phyloP scores from a whole-genome alignment of 257 asterid genomes.

The Lycium barbarum region DNA sequence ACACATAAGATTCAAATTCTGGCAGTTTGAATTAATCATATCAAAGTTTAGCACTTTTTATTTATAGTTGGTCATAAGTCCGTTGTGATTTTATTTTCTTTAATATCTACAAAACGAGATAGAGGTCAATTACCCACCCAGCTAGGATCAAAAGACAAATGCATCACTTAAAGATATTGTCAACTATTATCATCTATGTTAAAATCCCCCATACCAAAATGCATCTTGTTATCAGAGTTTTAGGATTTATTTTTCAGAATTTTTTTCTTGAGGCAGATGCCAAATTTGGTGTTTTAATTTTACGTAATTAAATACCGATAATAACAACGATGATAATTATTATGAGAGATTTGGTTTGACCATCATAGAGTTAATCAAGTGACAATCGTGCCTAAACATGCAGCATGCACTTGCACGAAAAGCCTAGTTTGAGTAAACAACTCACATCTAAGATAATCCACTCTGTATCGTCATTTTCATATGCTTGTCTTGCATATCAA shows the following conservation, averaged over 20 bases:
- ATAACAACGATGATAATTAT: neutral
- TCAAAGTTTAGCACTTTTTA: neutral
- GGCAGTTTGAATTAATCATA: neutral
- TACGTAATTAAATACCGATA: neutral
- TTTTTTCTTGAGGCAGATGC: neutral
- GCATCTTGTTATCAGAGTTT: neutral
- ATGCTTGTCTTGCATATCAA: neutral
- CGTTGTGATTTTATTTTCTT: neutral
- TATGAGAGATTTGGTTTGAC: neutral
- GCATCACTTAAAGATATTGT: neutral
- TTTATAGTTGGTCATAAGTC: neutral
- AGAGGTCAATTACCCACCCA: neutral
- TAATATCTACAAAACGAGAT: neutral
- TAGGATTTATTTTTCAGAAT: neutral
- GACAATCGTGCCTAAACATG: slow-evolving; percentile 41
- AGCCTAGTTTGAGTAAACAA: slow-evolving; percentile 23
- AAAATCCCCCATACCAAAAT: neutral
- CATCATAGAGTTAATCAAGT: neutral
- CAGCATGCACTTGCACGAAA: slow-evolving; percentile 37
- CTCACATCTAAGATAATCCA: neutral
- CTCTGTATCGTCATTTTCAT: neutral
- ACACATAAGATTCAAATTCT: too few species aligned
- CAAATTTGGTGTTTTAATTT: neutral
- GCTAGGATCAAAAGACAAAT: neutral
- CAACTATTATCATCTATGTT: too few species aligned